A percentile compares a stretch with the other conserved stretches of the same genome.
Conservation (phyloP, 2,329 filamentous ascomycete genomes). For the Exophiala spinifera region DNA sequence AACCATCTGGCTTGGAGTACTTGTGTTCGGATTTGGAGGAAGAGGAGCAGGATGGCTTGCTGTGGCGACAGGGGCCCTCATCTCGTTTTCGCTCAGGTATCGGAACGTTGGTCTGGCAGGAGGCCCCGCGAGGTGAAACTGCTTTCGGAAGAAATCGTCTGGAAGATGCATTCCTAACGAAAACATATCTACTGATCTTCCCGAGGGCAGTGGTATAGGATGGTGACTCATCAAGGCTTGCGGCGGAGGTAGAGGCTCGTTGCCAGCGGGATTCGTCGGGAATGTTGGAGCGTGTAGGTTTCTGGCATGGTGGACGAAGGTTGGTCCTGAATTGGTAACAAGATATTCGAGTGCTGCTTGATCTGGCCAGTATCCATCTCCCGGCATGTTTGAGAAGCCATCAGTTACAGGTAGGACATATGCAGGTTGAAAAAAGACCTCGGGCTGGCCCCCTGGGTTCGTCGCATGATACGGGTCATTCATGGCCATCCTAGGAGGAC, state of each 20-base stretch:
- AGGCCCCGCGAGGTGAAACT: slow-evolving; percentile 3
- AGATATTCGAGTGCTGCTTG: slow-evolving; percentile 19
- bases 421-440: background rate
- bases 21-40: background rate
- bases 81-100: background rate
- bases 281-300: background rate
- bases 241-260: slow-evolving; percentile 1
- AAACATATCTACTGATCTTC: background rate
- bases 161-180: background rate
- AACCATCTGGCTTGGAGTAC: background rate
- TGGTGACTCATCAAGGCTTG: slow-evolving; percentile 8
- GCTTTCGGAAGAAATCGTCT: slow-evolving; percentile 6
- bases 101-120: slow-evolving; percentile 7
- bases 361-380: slow-evolving; percentile 13
- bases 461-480: slow-evolving; percentile 7
- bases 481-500: slow-evolving; percentile 9
- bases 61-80: background rate
- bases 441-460: background rate
- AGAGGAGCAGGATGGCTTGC: background rate
- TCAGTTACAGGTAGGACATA: background rate
- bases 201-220: background rate
- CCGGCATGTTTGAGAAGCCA: background rate
- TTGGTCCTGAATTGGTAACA: background rate
- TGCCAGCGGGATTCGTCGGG: background rate
- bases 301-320: background rate